Conservation (phyloP, 495 filamentous ascomycete species). For the Pseudoneurospora amorphoporcata region DNA sequence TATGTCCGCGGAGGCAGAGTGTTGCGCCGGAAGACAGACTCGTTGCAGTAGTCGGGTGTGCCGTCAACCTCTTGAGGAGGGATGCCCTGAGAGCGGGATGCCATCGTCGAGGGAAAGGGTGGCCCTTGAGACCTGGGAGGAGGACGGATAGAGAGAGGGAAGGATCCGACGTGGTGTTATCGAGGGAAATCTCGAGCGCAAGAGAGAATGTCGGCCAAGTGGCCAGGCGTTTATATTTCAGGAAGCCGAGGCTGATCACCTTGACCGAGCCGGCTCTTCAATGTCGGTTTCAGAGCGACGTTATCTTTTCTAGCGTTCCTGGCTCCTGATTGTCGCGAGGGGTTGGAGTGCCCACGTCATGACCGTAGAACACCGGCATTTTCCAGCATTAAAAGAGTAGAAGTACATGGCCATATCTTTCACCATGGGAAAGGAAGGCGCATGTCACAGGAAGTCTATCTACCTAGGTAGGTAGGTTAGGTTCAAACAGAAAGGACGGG, state of each 20-base stretch:
- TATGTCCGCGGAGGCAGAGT: slow-evolving; percentile 40
- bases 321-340: neutral
- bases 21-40: slow-evolving; percentile 37
- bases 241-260: neutral
- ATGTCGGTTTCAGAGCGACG: neutral
- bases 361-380: neutral
- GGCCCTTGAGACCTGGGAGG: neutral
- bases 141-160: neutral
- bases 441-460: neutral
- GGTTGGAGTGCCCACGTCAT: neutral
- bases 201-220: neutral
- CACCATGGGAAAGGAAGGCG: neutral
- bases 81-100: slow-evolving; percentile 2
- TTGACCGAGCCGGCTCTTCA: neutral
- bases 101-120: neutral
- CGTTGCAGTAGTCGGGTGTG: slow-evolving; percentile 19
- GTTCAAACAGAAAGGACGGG: neutral
- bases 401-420: neutral
- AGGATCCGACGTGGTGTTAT: neutral
- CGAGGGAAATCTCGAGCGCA: neutral
- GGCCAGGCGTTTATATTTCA: neutral
- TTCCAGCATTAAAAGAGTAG: neutral
- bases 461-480: too few relatives aligned
- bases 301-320: neutral
- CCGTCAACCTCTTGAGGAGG: slow-evolving; percentile 7